Percentiles rank a stretch among this genome's conserved stretches.
phyloP scores from a whole-genome alignment of 306 rosid genomes.

The Carpinus viminea region DNA sequence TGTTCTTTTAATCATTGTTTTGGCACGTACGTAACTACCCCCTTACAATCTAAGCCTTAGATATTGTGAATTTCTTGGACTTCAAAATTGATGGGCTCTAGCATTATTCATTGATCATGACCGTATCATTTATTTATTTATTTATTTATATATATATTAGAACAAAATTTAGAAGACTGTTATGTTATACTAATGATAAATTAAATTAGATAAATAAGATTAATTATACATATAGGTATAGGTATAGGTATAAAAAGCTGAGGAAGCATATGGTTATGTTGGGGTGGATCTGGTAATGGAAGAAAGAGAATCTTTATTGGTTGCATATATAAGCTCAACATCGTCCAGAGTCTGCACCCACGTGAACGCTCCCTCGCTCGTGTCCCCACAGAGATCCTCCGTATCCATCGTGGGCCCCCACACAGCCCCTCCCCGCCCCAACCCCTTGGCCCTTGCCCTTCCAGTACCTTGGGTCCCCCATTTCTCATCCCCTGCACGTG shows the following conservation, averaged over 20 bases:
- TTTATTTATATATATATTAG: too few relatives aligned
- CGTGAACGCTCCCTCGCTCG: slow-evolving; percentile 44
- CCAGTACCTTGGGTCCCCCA: slow-evolving; percentile 8
- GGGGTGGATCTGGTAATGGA: neutral
- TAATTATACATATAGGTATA: too few relatives aligned
- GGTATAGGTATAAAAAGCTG: too few relatives aligned
- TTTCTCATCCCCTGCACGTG: slow-evolving; percentile 45
- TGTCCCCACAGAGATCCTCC: slow-evolving; percentile 83
- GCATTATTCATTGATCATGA: slow-evolving; percentile 27
- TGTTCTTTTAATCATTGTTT: slow-evolving; percentile 14
- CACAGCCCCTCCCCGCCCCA: neutral
- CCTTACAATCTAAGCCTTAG: slow-evolving; percentile 41
- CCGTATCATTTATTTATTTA: slow-evolving; percentile 4
- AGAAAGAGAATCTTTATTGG: slow-evolving; percentile 24
- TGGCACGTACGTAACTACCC: slow-evolving; percentile 18
- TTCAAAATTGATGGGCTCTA: slow-evolving; percentile 12
- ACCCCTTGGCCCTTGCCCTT: neutral
- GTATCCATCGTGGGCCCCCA: slow-evolving; percentile 68
- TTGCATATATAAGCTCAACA: slow-evolving; percentile 23
- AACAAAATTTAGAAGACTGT: too few relatives aligned
- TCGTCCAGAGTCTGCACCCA: slow-evolving; percentile 50
- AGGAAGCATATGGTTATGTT: slow-evolving; percentile 7
- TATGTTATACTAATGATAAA: too few relatives aligned
- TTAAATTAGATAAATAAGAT: too few relatives aligned
- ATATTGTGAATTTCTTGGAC: slow-evolving; percentile 29